Evolutionary conservation across 257 asterid species (phyloP), one percentile per base, ranked within the genome.

Genomic region (Osmanthus fragrans): DNA sequence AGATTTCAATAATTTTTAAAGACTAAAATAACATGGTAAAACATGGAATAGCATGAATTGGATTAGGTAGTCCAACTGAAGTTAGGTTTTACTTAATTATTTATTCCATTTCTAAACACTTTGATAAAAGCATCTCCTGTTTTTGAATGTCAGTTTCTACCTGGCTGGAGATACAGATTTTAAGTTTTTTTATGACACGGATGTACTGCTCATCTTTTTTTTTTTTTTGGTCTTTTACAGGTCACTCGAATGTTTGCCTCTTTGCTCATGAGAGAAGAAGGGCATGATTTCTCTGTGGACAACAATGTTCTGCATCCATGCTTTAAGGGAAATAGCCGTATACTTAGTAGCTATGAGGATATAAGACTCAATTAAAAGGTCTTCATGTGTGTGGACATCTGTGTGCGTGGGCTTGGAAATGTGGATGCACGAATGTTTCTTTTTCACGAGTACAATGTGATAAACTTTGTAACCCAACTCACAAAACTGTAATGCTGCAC

Each of bases 391-490:
- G 54, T 13, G 54, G 25, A 27, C 10, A 70, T 95, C 94, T 42
- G 93, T 98, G 84, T 19, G 64, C 12, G 0, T 54, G 64, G 27
- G n/a, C n/a, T 2, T n/a, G 11, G 3, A 54, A 19, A 54, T 54
- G 27, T n/a, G 64, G 27, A 18, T 54, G 64, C n/a, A 54, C 64
- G 25, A 54, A 49, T 49, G n/a, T 49, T 15, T 49, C 58, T 18
- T 49, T 13, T 16, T 45, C 15, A 10, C 12, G 19, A 45, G 54
- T 45, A 45, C 54, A 13, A 15, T 45, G 54, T 49, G 27, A 51
- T 16, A 51, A 18, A 51, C 8, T 51, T 51, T 16, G 23, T 54
- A 54, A 2, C 64, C 7, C 27, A 19, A 19, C n/a, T 54, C 64
- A 54, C 11, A 19, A 7, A n/a, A 27, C 7, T 54, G 64, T n/a